These are phyloP conservation scores for Ambispora gerdemannii DNA, from an alignment of 192 early-diverging fungal species.

Conservation along the genomic window DNA sequence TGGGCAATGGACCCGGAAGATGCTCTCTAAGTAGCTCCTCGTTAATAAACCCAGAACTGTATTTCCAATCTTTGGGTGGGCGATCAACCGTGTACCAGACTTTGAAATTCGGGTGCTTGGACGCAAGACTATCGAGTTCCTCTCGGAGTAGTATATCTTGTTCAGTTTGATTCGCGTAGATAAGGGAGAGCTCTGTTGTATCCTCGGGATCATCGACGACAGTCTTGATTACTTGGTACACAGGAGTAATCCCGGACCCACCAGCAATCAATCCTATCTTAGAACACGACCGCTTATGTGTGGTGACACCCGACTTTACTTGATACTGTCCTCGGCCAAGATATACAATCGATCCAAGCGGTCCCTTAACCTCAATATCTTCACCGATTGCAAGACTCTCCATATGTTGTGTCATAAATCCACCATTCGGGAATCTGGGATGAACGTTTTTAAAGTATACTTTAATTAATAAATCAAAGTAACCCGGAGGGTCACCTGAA, in stretches of 20 bases:
- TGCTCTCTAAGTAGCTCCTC: constrained; percentile 36
- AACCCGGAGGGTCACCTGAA: constrained; percentile 50
- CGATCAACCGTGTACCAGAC: constrained; percentile 62
- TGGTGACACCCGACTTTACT: not conserved
- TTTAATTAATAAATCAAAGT: constrained; percentile 83
- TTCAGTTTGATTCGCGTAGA: constrained; percentile 75
- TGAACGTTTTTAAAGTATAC: constrained; percentile 50
- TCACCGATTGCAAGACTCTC: constrained; percentile 70
- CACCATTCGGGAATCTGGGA: constrained; percentile 41
- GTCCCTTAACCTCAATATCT: constrained; percentile 76
- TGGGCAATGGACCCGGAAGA: constrained; percentile 25
- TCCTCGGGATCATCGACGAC: constrained; percentile 61
- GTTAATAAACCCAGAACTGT: constrained; percentile 35
- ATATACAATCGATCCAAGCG: constrained; percentile 69
- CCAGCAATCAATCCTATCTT: constrained; percentile 81
- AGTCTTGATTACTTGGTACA: constrained; percentile 73
- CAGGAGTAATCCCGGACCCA: constrained; percentile 85
- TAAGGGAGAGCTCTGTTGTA: constrained; percentile 67
- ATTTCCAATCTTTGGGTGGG: constrained; percentile 34
- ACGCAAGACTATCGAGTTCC: constrained; percentile 59
- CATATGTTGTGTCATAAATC: constrained; percentile 64
- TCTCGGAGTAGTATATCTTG: constrained; percentile 72
- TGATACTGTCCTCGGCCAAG: constrained; percentile 41
- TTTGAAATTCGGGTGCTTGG: constrained; percentile 58
- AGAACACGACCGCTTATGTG: constrained; percentile 32